These are phyloP conservation scores for Oryza australiensis DNA, from an alignment of 176 grass and related monocot genomes.

Conservation along the genomic window DNA sequence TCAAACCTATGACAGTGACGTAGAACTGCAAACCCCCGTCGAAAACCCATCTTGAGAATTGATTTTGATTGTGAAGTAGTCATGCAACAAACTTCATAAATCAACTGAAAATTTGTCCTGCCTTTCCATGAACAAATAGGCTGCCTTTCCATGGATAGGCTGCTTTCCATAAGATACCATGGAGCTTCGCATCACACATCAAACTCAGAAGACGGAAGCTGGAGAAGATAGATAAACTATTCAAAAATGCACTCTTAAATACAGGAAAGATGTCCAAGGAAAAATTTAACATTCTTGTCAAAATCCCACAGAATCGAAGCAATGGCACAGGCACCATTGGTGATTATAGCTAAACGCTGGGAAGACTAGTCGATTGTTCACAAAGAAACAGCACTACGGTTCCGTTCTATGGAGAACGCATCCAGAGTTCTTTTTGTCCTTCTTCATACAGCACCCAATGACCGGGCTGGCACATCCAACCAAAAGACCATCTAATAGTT, in stretches of 20 bases:
- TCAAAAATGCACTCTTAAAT: conserved; percentile 57
- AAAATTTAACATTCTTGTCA: conserved; percentile 44
- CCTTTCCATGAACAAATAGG: not conserved
- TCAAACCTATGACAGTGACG: not conserved
- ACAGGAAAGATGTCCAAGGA: conserved; percentile 37
- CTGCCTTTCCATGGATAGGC: not conserved
- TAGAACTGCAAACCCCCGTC: not conserved
- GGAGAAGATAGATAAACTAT: conserved; percentile 20
- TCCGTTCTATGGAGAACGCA: conserved; percentile 24
- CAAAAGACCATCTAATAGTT: conserved; percentile 44
- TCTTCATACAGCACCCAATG: conserved; percentile 17
- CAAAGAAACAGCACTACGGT: conserved; percentile 30
- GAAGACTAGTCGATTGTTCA: conserved; percentile 23
- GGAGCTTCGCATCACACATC: not conserved
- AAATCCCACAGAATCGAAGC: conserved; percentile 60
- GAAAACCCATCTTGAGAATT: not conserved
- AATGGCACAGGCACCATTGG: conserved; percentile 53
- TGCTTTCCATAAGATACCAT: not conserved
- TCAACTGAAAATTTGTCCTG: not conserved
- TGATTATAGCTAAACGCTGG: conserved; percentile 41
- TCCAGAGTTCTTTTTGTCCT: not conserved
- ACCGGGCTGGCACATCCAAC: conserved; percentile 22
- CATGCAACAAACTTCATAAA: too few species aligned
- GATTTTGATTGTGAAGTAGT: too few species aligned
- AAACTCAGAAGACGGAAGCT: not conserved